Conservation (phyloP, 345 rosid species). For the Dipteronia dyeriana region DNA sequence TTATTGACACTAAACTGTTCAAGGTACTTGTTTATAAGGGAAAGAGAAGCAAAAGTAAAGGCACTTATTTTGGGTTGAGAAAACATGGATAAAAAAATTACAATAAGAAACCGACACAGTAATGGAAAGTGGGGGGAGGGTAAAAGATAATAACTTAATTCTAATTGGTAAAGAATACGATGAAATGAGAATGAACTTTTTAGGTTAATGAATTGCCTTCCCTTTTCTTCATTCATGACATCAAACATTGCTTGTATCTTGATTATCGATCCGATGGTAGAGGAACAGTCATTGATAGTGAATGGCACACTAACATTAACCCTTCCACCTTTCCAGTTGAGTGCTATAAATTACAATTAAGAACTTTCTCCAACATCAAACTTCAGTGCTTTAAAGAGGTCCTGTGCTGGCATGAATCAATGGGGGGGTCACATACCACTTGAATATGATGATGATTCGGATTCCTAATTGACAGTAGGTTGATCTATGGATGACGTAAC, state of each 20-base stretch:
- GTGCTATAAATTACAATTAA: conserved; percentile 27
- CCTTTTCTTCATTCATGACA: conserved; percentile 22
- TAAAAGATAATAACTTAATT: conserved; percentile 5
- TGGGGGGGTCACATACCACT: neutral
- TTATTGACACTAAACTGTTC: neutral
- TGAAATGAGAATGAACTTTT: conserved; percentile 2
- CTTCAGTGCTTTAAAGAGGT: conserved; percentile 13
- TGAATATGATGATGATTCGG: conserved; percentile 1
- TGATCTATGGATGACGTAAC: neutral
- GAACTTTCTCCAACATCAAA: conserved; percentile 15
- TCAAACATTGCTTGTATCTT: conserved; percentile 4
- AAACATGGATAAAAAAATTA: neutral
- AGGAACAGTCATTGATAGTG: conserved; percentile 12
- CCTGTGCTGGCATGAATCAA: neutral
- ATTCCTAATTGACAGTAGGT: conserved; percentile 18
- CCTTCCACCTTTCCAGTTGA: conserved; percentile 29
- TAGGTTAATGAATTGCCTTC: conserved; percentile 5
- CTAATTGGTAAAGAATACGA: conserved; percentile 17
- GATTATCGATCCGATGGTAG: conserved; percentile 17
- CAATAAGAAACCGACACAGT: neutral
- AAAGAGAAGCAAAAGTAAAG: neutral
- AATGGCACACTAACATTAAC: conserved; percentile 16
- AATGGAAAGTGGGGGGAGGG: neutral
- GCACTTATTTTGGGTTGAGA: neutral
- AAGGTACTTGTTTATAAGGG: neutral